phyloP scores from a whole-genome alignment of 108 stramenopile genomes.

The Nitzschia sp. region DNA sequence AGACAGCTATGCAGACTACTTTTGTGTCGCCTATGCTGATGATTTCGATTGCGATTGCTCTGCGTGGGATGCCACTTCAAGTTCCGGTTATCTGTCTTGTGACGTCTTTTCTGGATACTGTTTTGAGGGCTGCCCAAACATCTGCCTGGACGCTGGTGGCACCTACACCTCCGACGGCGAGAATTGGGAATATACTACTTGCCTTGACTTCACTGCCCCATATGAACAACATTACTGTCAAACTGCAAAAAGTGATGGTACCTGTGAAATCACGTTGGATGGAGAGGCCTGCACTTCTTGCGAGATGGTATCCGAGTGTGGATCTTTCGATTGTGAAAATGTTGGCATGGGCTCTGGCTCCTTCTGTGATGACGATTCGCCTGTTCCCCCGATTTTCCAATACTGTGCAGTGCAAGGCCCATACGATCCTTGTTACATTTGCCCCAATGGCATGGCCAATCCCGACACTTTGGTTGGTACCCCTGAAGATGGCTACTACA shows the following conservation, averaged over 20 bases:
- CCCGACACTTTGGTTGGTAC: not conserved
- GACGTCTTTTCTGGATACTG: not conserved
- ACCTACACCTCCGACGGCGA: not conserved
- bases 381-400: not conserved
- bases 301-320: not conserved
- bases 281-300: conserved; percentile 1
- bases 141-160: not conserved
- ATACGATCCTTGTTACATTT: conserved; percentile 6
- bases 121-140: not conserved
- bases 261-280: conserved; percentile 10
- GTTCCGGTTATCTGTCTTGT: not conserved
- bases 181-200: not conserved
- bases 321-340: conserved; percentile 17
- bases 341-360: not conserved
- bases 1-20: too few relatives aligned
- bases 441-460: not conserved
- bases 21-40: conserved; percentile 7
- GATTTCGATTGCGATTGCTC: conserved; percentile 5
- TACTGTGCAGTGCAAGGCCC: not conserved
- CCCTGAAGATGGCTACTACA: not conserved
- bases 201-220: conserved; percentile 8
- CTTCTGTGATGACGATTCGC: not conserved
- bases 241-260: not conserved
- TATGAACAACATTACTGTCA: conserved; percentile 3
- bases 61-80: not conserved